Percentiles rank a stretch among this genome's conserved stretches.
Conservation (phyloP, 1,284 basidiomycete species). For the Amylostereum areolatum region DNA sequence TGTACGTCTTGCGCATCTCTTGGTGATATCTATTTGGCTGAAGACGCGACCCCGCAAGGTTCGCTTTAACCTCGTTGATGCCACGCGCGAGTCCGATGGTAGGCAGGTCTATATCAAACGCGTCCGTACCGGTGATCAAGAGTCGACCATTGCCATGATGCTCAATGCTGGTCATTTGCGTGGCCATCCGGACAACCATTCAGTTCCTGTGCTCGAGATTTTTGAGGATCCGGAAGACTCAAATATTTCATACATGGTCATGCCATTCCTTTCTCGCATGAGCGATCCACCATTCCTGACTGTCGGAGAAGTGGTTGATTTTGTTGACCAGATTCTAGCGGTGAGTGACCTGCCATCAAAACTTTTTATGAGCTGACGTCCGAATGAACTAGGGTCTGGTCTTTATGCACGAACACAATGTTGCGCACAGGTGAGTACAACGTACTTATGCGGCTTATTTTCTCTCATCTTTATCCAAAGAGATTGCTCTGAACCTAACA, state of each 20-base stretch:
- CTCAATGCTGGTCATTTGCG: neutral
- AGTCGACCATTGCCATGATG: neutral
- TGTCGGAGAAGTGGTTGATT: conserved; percentile 20
- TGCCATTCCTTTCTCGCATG: conserved; percentile 19
- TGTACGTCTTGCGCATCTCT: neutral
- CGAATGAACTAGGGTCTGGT: neutral
- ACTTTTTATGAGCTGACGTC: neutral
- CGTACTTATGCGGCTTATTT: neutral
- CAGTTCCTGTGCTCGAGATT: conserved; percentile 13
- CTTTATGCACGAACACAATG: neutral
- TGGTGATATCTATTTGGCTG: neutral
- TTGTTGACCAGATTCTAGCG: conserved; percentile 20
- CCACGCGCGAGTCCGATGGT: neutral
- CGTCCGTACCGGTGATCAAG: neutral
- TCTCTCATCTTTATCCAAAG: neutral
- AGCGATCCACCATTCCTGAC: conserved; percentile 16
- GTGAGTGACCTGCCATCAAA: conserved; percentile 9
- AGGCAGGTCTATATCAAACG: conserved; percentile 1
- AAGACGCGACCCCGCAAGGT: neutral
- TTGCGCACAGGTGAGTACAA: neutral
- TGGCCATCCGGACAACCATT: neutral
- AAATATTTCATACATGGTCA: conserved; percentile 13
- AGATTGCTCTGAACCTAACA: neutral
- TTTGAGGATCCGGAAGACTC: conserved; percentile 13
- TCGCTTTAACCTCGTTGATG: neutral